These are phyloP conservation scores for Debaryomycetaceae sp. DNA, from an alignment of 1,139 yeast genomes.

Conservation along the genomic window DNA sequence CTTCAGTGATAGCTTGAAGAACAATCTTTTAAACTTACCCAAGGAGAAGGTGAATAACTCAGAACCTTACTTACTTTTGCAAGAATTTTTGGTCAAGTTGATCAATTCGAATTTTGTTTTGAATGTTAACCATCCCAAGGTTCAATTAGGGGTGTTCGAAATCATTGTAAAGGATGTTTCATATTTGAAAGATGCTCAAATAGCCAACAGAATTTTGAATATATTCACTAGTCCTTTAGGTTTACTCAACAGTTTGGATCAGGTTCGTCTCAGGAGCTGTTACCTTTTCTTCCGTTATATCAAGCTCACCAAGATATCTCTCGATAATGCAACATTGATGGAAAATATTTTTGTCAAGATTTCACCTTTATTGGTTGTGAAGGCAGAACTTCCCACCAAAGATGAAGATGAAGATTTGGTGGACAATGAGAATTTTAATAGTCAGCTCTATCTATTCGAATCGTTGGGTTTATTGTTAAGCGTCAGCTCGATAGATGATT, in stretches of 20 bases:
- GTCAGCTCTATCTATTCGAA: constrained; percentile 82
- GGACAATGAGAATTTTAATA: constrained; percentile 63
- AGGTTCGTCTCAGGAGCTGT: constrained; percentile 86
- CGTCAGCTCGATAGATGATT: constrained; percentile 34
- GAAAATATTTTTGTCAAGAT: constrained; percentile 38
- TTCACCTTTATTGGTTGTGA: constrained; percentile 53
- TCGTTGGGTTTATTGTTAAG: constrained; percentile 67
- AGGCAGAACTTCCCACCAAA: constrained; percentile 51
- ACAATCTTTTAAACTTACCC: constrained; percentile 65
- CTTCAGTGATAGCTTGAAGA: constrained; percentile 76
- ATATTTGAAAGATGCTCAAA: constrained; percentile 51
- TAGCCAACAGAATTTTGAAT: constrained; percentile 64
- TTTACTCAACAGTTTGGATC: constrained; percentile 65
- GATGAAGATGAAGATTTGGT: constrained; percentile 56
- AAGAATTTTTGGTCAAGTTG: constrained; percentile 61
- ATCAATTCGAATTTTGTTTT: constrained; percentile 53
- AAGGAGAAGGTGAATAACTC: constrained; percentile 60
- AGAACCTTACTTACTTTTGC: constrained; percentile 58
- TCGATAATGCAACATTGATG: constrained; percentile 28
- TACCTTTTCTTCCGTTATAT: constrained; percentile 81
- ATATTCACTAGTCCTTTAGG: constrained; percentile 80
- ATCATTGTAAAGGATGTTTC: constrained; percentile 75
- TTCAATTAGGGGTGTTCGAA: constrained; percentile 81
- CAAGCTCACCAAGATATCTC: constrained; percentile 65
- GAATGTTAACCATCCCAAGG: constrained; percentile 65